These are phyloP conservation scores for Phytophthora nicotianae DNA, from an alignment of 352 stramenopile genomes.

Conservation along the genomic window DNA sequence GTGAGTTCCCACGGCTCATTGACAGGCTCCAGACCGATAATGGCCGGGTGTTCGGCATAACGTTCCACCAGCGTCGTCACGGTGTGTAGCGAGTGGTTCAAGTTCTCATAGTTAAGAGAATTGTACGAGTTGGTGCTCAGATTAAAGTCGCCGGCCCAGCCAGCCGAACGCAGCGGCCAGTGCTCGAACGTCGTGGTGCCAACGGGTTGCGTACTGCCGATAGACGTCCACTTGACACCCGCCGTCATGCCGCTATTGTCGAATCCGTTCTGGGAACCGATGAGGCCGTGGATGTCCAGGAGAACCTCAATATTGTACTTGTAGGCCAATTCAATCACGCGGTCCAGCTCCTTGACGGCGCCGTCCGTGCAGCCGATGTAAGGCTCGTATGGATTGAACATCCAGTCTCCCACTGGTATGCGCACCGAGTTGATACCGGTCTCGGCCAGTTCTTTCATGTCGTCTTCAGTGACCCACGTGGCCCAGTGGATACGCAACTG, in stretches of 20 bases:
- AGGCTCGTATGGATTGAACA: constrained; percentile 81
- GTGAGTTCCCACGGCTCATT: constrained; percentile 97
- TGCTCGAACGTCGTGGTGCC: constrained; percentile 52
- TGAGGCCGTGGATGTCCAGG: constrained; percentile 93
- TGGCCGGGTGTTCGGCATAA: constrained; percentile 87
- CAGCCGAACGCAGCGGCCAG: constrained; percentile 89
- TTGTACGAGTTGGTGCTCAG: constrained; percentile 81
- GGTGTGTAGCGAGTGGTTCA: constrained; percentile 90
- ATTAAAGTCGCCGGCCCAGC: constrained; percentile 94
- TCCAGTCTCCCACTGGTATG: constrained; percentile 33
- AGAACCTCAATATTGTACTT: constrained; percentile 91
- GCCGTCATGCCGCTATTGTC: constrained; percentile 91
- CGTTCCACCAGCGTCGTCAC: constrained; percentile 87
- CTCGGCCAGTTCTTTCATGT: constrained; percentile 35
- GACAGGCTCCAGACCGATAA: constrained; percentile 93
- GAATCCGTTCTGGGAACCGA: constrained; percentile 95
- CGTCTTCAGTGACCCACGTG: constrained; percentile 83
- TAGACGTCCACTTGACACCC: constrained; percentile 32
- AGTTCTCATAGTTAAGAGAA: constrained; percentile 90
- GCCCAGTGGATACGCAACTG: constrained; percentile 94
- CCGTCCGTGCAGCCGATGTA: constrained; percentile 94
- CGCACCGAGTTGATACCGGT: constrained; percentile 29
- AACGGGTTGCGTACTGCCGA: constrained; percentile 31
- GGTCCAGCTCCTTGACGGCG: constrained; percentile 91
- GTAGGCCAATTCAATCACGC: constrained; percentile 81